Evolutionary conservation across 2,329 filamentous ascomycete species (phyloP).

Genomic region (Fusarium sp.): DNA sequence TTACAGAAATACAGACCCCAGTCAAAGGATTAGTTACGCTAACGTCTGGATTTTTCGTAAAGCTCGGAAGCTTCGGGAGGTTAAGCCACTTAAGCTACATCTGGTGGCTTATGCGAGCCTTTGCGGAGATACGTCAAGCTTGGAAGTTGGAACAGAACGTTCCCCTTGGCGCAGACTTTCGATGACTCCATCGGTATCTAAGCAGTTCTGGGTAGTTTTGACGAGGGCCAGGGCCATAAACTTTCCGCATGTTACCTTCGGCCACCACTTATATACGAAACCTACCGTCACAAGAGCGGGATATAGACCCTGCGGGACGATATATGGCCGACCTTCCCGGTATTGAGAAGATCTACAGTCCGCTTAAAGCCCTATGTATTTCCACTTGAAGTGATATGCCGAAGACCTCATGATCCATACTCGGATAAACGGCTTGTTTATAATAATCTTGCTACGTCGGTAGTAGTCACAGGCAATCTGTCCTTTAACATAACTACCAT

Average conservation of each 20-base stretch:
- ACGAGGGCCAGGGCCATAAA: neutral
- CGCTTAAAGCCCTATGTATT: neutral
- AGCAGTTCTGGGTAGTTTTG: neutral
- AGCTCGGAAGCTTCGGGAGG: constrained; percentile 32
- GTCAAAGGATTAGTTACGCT: neutral
- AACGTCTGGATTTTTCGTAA: constrained; percentile 9
- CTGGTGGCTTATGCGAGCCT: neutral
- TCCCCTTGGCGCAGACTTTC: neutral
- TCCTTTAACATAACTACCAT: constrained; percentile 1
- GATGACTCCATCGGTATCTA: neutral
- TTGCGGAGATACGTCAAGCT: neutral
- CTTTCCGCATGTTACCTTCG: neutral
- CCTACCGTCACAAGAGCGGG: neutral
- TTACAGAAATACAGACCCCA: neutral
- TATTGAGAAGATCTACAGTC: neutral
- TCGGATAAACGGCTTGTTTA: constrained; percentile 3
- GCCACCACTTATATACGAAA: neutral
- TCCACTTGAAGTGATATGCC: neutral
- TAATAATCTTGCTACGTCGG: neutral
- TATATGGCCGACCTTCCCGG: neutral
- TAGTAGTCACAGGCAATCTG: neutral
- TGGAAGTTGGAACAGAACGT: too few relatives aligned
- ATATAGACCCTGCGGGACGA: neutral
- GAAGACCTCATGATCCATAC: neutral
- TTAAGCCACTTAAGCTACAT: constrained; percentile 21